Evolutionary conservation across 805 yeast genomes (phyloP).

Genomic region (Yarrowia sp.): DNA sequence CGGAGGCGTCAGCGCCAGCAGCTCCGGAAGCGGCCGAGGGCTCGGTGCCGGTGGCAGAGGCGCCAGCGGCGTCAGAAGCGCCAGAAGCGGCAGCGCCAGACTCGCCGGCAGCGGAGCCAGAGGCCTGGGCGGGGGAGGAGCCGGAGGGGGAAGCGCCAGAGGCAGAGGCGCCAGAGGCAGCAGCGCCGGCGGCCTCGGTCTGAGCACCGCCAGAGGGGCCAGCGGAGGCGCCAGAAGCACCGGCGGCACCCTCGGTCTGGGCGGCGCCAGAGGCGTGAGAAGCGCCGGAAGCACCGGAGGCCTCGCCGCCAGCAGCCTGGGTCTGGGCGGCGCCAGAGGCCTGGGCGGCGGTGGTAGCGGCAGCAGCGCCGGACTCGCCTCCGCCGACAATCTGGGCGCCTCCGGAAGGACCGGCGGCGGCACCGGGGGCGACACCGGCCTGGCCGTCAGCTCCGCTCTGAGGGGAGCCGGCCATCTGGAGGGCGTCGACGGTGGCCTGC

Average conservation of each 20-base stretch:
- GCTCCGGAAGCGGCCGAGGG: background rate
- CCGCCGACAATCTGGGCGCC: constrained; percentile 50
- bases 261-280: constrained; percentile 1
- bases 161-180: constrained; percentile 4
- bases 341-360: constrained; percentile 31
- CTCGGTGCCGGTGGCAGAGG: background rate
- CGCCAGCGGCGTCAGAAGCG: background rate
- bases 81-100: constrained; percentile 2
- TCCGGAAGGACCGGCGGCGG: constrained; percentile 50
- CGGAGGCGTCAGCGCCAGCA: background rate
- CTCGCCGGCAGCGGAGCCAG: background rate
- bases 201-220: constrained; percentile 14
- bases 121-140: constrained; percentile 2
- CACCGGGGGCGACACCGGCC: constrained; percentile 43
- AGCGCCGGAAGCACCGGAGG: constrained; percentile 22
- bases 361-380: constrained; percentile 28
- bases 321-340: constrained; percentile 5
- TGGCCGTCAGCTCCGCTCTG: constrained; percentile 40
- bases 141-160: constrained; percentile 28
- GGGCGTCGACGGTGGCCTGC: constrained; percentile 39
- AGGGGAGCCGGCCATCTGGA: constrained; percentile 39
- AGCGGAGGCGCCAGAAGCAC: background rate
- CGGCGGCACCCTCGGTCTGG: constrained; percentile 17
- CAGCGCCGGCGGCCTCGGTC: constrained; percentile 17
- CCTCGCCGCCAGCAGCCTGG: background rate